Conservation (phyloP, 2,329 filamentous ascomycete genomes). For the Penicillium olsonii region DNA sequence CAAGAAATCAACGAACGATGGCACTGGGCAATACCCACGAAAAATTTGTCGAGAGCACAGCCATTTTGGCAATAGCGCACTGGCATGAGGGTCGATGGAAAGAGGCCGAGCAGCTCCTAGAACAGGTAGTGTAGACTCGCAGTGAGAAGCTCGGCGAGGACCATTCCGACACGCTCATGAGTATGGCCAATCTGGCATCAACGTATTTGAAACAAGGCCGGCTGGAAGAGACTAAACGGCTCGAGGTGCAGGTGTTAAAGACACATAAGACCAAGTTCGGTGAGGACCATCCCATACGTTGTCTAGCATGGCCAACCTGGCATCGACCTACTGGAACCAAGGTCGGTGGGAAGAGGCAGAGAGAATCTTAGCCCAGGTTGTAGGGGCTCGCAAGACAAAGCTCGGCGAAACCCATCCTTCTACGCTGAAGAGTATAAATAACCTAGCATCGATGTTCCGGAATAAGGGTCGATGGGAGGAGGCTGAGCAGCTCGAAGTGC, state of each 20-base stretch:
- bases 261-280: neutral
- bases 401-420: too few species aligned
- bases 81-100: neutral
- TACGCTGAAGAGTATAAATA: too few species aligned
- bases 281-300: conserved; percentile 4
- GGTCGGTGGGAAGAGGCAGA: too few species aligned
- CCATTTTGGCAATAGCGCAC: neutral
- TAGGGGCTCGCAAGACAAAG: too few species aligned
- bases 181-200: neutral
- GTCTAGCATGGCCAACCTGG: conserved; percentile 1
- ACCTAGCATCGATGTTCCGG: too few species aligned
- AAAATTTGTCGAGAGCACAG: conserved; percentile 12
- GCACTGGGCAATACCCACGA: neutral
- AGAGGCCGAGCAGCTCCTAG: neutral
- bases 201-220: neutral
- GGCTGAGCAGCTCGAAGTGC: neutral
- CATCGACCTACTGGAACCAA: too few species aligned
- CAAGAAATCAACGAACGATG: neutral
- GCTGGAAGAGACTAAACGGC: conserved; percentile 1
- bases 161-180: neutral
- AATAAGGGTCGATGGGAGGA: neutral
- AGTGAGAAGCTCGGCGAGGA: neutral
- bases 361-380: too few species aligned
- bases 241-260: neutral
- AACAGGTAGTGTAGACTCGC: neutral